A percentile compares a stretch with the other conserved stretches of the same genome.
Conservation (phyloP, 768 basidiomycete species). For the Macrolepiota dolichaula region DNA sequence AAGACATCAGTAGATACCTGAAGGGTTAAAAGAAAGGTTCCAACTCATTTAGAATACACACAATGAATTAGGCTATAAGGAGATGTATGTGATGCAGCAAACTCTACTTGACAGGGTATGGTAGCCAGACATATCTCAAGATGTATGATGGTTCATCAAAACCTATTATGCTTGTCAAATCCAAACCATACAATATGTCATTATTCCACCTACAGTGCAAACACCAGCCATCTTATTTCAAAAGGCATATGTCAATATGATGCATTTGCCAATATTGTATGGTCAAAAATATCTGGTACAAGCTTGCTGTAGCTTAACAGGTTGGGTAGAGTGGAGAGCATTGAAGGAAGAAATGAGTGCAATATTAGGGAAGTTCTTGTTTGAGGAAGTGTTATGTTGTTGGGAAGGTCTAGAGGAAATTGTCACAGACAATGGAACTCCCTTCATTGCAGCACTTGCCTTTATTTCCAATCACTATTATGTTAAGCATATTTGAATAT, state of each 20-base stretch:
- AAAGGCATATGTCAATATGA: constrained; percentile 35
- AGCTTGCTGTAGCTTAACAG: constrained; percentile 28
- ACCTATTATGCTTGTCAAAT: constrained; percentile 28
- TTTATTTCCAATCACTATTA: constrained; percentile 14
- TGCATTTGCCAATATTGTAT: constrained; percentile 32
- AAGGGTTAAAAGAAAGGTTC: too few relatives aligned
- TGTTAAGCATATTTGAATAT: constrained; percentile 33
- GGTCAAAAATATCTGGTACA: constrained; percentile 34
- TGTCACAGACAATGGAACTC: constrained; percentile 35
- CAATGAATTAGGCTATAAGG: not conserved
- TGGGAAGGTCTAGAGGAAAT: constrained; percentile 33
- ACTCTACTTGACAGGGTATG: constrained; percentile 12
- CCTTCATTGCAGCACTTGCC: constrained; percentile 23
- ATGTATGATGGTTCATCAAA: constrained; percentile 19
- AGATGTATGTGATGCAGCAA: not conserved
- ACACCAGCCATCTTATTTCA: constrained; percentile 25
- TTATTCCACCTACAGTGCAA: too few relatives aligned
- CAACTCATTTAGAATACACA: too few relatives aligned
- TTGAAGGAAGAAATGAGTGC: constrained; percentile 24
- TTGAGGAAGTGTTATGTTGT: constrained; percentile 17
- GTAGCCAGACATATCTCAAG: constrained; percentile 24
- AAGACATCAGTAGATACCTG: not conserved
- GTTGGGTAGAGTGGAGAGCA: constrained; percentile 27
- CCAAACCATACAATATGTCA: constrained; percentile 4
- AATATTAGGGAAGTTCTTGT: constrained; percentile 20